These are phyloP conservation scores for Tricholoma bakamatsutake DNA, from an alignment of 768 basidiomycete species.

Conservation along the genomic window DNA sequence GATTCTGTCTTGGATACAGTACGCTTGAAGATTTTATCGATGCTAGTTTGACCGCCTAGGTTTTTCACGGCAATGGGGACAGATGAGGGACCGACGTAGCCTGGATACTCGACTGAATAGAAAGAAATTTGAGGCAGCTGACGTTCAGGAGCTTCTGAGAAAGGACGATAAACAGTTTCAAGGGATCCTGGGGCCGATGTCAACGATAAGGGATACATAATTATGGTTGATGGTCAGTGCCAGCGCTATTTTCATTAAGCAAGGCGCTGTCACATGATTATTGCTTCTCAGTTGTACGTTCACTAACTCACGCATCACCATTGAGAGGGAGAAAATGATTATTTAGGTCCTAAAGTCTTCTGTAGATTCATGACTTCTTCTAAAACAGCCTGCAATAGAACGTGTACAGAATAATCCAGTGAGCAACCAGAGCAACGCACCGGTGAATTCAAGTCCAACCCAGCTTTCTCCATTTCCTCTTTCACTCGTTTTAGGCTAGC, in stretches of 20 bases:
- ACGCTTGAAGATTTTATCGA: slow-evolving; percentile 76
- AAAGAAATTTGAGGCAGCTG: slow-evolving; percentile 55
- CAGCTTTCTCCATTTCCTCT: slow-evolving; percentile 51
- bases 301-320: not conserved
- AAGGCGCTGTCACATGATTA: not conserved
- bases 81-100: slow-evolving; percentile 65
- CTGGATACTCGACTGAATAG: slow-evolving; percentile 88
- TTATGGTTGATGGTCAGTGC: not conserved
- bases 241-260: not conserved
- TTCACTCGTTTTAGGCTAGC: slow-evolving; percentile 38
- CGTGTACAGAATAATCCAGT: not conserved
- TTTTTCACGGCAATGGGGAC: slow-evolving; percentile 55
- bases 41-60: slow-evolving; percentile 61
- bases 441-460: slow-evolving; percentile 51
- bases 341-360: slow-evolving; percentile 16
- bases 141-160: slow-evolving; percentile 24
- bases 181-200: not conserved
- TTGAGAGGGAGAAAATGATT: not conserved
- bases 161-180: not conserved
- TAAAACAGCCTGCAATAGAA: slow-evolving; percentile 37
- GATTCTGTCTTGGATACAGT: slow-evolving; percentile 55
- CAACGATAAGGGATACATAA: slow-evolving; percentile 12
- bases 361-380: slow-evolving; percentile 32
- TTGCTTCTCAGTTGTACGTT: not conserved
- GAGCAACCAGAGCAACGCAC: slow-evolving; percentile 26